phyloP scores from a whole-genome alignment of 495 filamentous ascomycete species.

The Annulohypoxylon nitens region DNA sequence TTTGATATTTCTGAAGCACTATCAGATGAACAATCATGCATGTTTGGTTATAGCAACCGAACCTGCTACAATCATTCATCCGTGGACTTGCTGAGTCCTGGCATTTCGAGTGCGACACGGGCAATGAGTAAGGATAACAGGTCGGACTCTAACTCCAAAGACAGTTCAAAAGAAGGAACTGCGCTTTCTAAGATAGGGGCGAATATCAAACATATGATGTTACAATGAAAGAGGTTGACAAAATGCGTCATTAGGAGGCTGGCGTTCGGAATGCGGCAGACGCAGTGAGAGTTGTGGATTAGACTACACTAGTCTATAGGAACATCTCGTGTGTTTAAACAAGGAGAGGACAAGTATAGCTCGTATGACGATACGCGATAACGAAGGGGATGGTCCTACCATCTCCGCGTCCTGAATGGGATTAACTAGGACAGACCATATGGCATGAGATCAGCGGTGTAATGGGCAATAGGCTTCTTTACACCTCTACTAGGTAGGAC shows the following conservation, averaged over 20 bases:
- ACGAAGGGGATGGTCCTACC: conserved; percentile 3
- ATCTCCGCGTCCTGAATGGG: not conserved
- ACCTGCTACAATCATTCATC: too few species aligned
- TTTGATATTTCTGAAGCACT: too few species aligned
- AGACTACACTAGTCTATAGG: not conserved
- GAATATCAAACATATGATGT: not conserved
- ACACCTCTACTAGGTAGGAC: not conserved
- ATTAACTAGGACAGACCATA: not conserved
- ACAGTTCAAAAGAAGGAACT: not conserved
- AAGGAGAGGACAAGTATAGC: not conserved
- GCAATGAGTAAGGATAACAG: too few species aligned
- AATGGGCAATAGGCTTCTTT: not conserved
- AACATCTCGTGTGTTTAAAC: not conserved
- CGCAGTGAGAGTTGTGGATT: not conserved
- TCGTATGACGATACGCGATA: not conserved
- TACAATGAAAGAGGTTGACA: not conserved
- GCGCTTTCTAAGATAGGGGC: not conserved
- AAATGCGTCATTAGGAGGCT: not conserved
- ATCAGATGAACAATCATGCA: too few species aligned
- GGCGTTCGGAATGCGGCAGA: not conserved
- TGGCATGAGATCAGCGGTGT: conserved; percentile 4
- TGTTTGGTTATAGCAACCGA: too few species aligned
- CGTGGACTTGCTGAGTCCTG: too few species aligned
- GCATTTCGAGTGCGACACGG: too few species aligned
- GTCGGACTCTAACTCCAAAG: too few species aligned